Evolutionary conservation across 768 basidiomycete genomes (phyloP).

Genomic region (Amanita pallidorosea): DNA sequence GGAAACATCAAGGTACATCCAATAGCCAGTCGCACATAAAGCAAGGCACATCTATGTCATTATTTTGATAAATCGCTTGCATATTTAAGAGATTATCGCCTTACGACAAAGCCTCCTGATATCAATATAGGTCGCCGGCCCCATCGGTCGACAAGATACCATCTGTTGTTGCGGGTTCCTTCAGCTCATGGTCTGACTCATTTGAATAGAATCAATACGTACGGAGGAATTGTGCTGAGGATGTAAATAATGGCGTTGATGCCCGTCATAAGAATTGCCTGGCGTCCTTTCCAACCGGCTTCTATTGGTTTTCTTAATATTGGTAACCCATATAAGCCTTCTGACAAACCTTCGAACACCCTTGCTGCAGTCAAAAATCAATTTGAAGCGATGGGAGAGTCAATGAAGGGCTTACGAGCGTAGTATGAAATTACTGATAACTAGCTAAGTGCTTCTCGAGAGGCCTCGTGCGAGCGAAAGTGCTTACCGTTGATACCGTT

Average conservation of each 20-base stretch:
- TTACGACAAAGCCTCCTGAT: conserved; percentile 73
- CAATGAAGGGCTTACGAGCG: conserved; percentile 51
- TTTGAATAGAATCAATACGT: conserved; percentile 15
- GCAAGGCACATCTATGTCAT: conserved; percentile 65
- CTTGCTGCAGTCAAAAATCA: conserved; percentile 35
- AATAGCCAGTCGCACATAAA: conserved; percentile 81
- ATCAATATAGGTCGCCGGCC: conserved; percentile 82
- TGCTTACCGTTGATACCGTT: conserved; percentile 86
- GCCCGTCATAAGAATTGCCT: conserved; percentile 93
- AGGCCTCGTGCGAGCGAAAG: not conserved
- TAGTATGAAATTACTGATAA: conserved; percentile 85
- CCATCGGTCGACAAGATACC: conserved; percentile 91
- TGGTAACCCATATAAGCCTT: not conserved
- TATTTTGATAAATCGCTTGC: not conserved
- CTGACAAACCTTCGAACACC: conserved; percentile 74
- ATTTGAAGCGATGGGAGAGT: conserved; percentile 6
- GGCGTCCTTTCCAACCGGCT: conserved; percentile 91
- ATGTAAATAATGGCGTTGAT: conserved; percentile 82
- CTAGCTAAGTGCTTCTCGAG: not conserved
- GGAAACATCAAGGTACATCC: conserved; percentile 84
- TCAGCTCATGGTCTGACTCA: conserved; percentile 3
- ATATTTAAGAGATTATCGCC: conserved; percentile 13
- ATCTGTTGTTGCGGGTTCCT: conserved; percentile 41
- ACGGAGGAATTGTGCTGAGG: conserved; percentile 78
- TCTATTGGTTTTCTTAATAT: conserved; percentile 29